These are phyloP conservation scores for Tardiomyces digboiensis DNA, from an alignment of 1,139 yeast species.

Conservation along the genomic window DNA sequence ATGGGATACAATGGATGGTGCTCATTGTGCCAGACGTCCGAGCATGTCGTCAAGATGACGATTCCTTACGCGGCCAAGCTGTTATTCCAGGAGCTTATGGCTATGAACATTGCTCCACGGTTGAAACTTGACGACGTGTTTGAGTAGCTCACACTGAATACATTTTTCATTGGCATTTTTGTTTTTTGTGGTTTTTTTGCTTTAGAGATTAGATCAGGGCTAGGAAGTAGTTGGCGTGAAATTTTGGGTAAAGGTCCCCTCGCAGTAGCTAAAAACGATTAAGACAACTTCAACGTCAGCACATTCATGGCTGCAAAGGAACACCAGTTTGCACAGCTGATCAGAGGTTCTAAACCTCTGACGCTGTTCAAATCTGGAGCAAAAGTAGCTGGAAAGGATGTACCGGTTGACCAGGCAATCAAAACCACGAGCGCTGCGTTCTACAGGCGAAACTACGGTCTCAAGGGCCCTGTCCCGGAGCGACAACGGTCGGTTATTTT, in stretches of 20 bases:
- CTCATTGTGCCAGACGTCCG: slow-evolving; percentile 85
- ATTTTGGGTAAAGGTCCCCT: too few relatives aligned
- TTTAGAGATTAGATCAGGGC: background rate
- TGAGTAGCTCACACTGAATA: slow-evolving; percentile 1
- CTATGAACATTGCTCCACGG: slow-evolving; percentile 98
- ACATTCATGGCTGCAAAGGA: too few relatives aligned
- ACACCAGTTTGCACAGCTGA: slow-evolving; percentile 8
- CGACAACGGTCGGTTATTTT: slow-evolving; percentile 39
- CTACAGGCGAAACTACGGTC: slow-evolving; percentile 54
- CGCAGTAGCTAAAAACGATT: too few relatives aligned
- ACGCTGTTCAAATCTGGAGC: slow-evolving; percentile 12
- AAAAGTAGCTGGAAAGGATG: slow-evolving; percentile 5
- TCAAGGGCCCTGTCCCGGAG: slow-evolving; percentile 47
- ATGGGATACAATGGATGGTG: slow-evolving; percentile 99
- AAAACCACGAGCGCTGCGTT: slow-evolving; percentile 47
- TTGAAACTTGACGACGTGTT: slow-evolving; percentile 83
- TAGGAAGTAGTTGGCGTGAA: too few relatives aligned
- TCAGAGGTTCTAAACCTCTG: slow-evolving; percentile 14
- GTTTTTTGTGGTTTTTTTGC: background rate
- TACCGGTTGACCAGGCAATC: slow-evolving; percentile 38
- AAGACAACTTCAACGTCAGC: too few relatives aligned
- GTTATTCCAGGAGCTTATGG: slow-evolving; percentile 88
- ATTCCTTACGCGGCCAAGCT: slow-evolving; percentile 97
- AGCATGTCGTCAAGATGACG: slow-evolving; percentile 83
- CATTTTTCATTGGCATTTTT: background rate